Percentiles rank a stretch among this genome's conserved stretches.
Conservation (phyloP, 2,329 filamentous ascomycete species). For the Aspergillus sp. region DNA sequence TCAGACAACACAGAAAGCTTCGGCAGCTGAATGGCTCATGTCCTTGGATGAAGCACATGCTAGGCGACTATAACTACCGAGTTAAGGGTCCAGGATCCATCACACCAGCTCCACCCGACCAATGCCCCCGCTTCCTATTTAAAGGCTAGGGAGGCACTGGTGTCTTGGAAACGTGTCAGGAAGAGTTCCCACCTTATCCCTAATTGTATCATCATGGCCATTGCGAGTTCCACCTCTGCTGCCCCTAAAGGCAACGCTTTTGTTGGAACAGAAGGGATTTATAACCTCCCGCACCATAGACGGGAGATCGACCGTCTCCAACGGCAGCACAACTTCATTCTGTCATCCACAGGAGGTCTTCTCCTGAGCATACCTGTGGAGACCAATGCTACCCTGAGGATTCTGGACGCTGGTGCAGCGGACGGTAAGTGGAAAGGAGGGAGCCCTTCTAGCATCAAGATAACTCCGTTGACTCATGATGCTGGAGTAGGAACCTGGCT, state of each 20-base stretch:
- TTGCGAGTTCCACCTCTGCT: background rate
- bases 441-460: too few relatives aligned
- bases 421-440: constrained; percentile 11
- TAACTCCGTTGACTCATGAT: background rate
- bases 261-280: constrained; percentile 17
- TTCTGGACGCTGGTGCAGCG: constrained; percentile 16
- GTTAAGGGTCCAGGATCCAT: too few relatives aligned
- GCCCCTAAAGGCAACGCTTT: background rate
- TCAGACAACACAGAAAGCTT: too few relatives aligned
- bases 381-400: background rate
- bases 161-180: too few relatives aligned
- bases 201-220: too few relatives aligned
- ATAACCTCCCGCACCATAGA: constrained; percentile 17
- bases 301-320: constrained; percentile 14
- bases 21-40: too few relatives aligned
- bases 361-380: constrained; percentile 3
- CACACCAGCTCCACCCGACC: too few relatives aligned
- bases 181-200: too few relatives aligned
- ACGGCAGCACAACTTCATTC: constrained; percentile 15
- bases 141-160: too few relatives aligned
- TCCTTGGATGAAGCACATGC: too few relatives aligned
- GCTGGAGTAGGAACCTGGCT: constrained; percentile 13
- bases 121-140: too few relatives aligned
- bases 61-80: too few relatives aligned
- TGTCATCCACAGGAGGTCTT: constrained; percentile 10